These are phyloP conservation scores for Emmonsiellopsis sp. DNA, from an alignment of 2,329 filamentous ascomycete genomes.

Conservation along the genomic window DNA sequence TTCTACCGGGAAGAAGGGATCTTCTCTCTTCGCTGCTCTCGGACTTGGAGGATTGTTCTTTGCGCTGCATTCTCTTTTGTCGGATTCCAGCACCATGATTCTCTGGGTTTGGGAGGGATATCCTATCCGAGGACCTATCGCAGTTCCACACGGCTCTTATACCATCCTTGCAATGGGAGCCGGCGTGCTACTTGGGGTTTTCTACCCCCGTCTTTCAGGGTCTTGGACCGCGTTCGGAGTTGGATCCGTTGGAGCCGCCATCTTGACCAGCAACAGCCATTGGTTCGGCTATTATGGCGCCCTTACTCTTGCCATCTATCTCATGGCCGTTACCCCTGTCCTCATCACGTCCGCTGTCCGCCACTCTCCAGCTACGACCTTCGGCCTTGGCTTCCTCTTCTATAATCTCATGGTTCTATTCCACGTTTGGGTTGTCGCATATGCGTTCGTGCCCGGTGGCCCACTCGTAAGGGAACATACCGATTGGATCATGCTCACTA, in stretches of 20 bases:
- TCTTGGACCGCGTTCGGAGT: slow-evolving; percentile 72
- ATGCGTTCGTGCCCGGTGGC: slow-evolving; percentile 93
- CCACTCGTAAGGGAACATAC: slow-evolving; percentile 87
- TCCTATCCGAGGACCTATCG: slow-evolving; percentile 76
- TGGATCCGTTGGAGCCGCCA: slow-evolving; percentile 67
- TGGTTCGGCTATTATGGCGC: slow-evolving; percentile 89
- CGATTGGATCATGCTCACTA: slow-evolving; percentile 86
- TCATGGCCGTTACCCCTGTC: slow-evolving; percentile 68
- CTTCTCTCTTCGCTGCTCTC: slow-evolving; percentile 60
- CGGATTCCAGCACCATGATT: slow-evolving; percentile 98
- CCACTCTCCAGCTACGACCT: slow-evolving; percentile 67
- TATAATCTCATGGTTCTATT: slow-evolving; percentile 96
- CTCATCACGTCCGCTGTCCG: slow-evolving; percentile 67
- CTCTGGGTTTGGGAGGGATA: slow-evolving; percentile 97
- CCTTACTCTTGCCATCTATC: slow-evolving; percentile 63
- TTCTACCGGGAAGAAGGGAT: slow-evolving; percentile 51
- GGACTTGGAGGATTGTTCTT: slow-evolving; percentile 82
- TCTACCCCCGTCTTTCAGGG: slow-evolving; percentile 58
- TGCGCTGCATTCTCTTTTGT: slow-evolving; percentile 80
- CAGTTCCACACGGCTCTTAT: slow-evolving; percentile 80
- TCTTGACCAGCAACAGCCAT: slow-evolving; percentile 66
- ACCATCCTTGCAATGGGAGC: slow-evolving; percentile 80
- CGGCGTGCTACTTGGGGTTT: slow-evolving; percentile 68
- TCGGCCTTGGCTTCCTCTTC: slow-evolving; percentile 78
- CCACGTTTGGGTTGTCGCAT: slow-evolving; percentile 97